Percentiles rank a stretch among this genome's conserved stretches.
Evolutionary conservation across 768 basidiomycete genomes (phyloP).

Genomic region (Epithele typhae): DNA sequence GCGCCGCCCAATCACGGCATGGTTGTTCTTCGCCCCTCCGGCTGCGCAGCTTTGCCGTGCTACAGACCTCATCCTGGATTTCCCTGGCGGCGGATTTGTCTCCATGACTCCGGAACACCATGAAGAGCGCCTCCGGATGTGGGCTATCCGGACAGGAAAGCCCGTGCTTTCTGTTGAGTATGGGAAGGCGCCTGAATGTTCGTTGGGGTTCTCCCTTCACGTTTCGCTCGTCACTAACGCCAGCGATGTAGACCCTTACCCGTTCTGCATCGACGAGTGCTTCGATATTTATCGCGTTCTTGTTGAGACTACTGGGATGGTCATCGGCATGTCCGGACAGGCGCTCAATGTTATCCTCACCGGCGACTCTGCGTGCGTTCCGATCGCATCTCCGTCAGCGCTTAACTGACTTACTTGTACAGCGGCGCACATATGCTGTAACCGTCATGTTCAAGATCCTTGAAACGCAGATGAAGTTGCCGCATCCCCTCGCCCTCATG

Average conservation of each 20-base stretch:
- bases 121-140: slow-evolving; percentile 84
- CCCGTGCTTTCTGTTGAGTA: slow-evolving; percentile 89
- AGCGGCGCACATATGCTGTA: slow-evolving; percentile 89
- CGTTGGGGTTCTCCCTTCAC: slow-evolving; percentile 19
- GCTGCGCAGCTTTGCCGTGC: slow-evolving; percentile 57
- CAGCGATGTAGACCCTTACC: slow-evolving; percentile 76
- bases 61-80: slow-evolving; percentile 85
- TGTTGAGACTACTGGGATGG: slow-evolving; percentile 70
- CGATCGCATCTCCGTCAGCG: not conserved
- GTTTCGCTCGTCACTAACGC: no score
- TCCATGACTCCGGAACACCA: slow-evolving; percentile 96
- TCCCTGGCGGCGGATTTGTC: slow-evolving; percentile 95
- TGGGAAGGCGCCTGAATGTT: slow-evolving; percentile 96
- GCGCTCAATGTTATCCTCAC: slow-evolving; percentile 73
- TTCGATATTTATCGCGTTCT: slow-evolving; percentile 87
- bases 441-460: slow-evolving; percentile 84
- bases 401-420: slow-evolving; percentile 6
- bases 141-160: slow-evolving; percentile 76
- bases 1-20: slow-evolving; percentile 76
- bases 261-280: slow-evolving; percentile 92
- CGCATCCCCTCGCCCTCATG: slow-evolving; percentile 76
- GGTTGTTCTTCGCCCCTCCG: slow-evolving; percentile 76
- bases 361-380: slow-evolving; percentile 95
- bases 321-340: slow-evolving; percentile 87
- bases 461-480: slow-evolving; percentile 56